A percentile compares a stretch with the other conserved stretches of the same genome.
phyloP scores from a whole-genome alignment of 2,329 filamentous ascomycete species.

The Sphaerostilbella broomeana region DNA sequence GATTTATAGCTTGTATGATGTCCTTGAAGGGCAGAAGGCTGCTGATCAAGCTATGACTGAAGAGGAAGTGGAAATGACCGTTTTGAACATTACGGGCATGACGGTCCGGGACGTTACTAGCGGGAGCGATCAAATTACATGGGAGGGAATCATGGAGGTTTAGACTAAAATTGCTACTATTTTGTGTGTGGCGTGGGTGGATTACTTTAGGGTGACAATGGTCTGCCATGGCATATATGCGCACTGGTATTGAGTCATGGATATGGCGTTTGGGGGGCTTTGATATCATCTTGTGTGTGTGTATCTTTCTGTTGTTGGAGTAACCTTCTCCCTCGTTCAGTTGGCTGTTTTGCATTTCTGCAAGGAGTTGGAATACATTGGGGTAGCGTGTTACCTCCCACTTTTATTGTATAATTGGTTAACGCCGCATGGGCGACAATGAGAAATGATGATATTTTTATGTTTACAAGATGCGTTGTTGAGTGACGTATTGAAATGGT shows the following conservation, averaged over 20 bases:
- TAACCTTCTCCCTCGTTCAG: neutral
- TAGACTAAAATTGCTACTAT: too few species aligned
- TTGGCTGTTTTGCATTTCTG: neutral
- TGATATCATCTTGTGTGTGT: too few species aligned
- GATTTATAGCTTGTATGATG: slow-evolving; percentile 77
- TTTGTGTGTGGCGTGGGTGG: too few species aligned
- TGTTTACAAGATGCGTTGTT: too few species aligned
- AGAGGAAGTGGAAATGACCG: slow-evolving; percentile 58
- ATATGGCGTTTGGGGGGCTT: slow-evolving; percentile 20
- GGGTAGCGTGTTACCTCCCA: neutral
- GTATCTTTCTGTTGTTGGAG: too few species aligned
- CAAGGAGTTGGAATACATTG: slow-evolving; percentile 3
- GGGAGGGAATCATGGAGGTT: slow-evolving; percentile 34
- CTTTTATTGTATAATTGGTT: slow-evolving; percentile 1
- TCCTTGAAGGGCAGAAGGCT: slow-evolving; percentile 71
- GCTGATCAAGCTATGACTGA: slow-evolving; percentile 56
- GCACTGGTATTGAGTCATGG: slow-evolving; percentile 18
- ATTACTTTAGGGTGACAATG: too few species aligned
- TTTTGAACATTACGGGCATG: slow-evolving; percentile 47
- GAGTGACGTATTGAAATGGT: too few species aligned
- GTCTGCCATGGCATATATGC: too few species aligned
- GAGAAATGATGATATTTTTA: slow-evolving; percentile 2
- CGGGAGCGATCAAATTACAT: slow-evolving; percentile 34
- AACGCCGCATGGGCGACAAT: neutral
- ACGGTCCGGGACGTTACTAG: slow-evolving; percentile 35